Base-by-base conservation (phyloP, 192 early-diverging fungal genomes). In the Backusella tarrabulga region DNA sequence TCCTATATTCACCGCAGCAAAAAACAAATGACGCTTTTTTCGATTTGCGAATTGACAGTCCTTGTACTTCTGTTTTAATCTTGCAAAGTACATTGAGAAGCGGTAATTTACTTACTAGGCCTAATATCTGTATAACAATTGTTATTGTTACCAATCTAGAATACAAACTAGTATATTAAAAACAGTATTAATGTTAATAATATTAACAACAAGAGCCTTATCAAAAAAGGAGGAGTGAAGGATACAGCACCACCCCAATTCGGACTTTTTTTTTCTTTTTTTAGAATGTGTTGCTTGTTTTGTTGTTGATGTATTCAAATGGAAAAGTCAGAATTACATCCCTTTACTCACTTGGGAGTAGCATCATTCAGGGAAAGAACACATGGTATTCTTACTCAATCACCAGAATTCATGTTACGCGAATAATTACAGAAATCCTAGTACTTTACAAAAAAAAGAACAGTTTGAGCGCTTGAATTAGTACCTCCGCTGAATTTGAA, bases 311-410 rank as follows among this genome's bases (percentile, higher is more conserved):
- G 6, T 17, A 50, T 17, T 50, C 19, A n/a, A 50, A 50, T n/a
- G 46, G 19, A 50, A 50, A n/a, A n/a, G 19, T 0, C 46, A 50
- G 4, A 50, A n/a, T 1, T 50, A 19, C 19, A 50, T 50, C 46
- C n/a, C 1, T 50, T 6, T 50, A n/a, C 15, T n/a, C 19, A n/a
- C 17, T 44, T 17, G 15, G 15, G 3, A 17, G 17, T 50, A 19
- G 0, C 1, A 7, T 1, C 6, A n/a, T 19, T n/a, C n/a, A 1
- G 1, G 6, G 6, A n/a, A 40, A 50, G 0, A 50, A n/a, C 0
- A 46, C 4, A 46, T 1, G 0, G 19, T 6, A n/a, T n/a, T n/a
- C 19, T n/a, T n/a, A n/a, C 6, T n/a, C 19, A 50, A 50, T 50
- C 3, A 0, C 17, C 19, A 6, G 46, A 6, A 44, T 50, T 19